Evolutionary conservation across 768 basidiomycete genomes (phyloP).

Genomic region (Leucogyrophana mollusca): DNA sequence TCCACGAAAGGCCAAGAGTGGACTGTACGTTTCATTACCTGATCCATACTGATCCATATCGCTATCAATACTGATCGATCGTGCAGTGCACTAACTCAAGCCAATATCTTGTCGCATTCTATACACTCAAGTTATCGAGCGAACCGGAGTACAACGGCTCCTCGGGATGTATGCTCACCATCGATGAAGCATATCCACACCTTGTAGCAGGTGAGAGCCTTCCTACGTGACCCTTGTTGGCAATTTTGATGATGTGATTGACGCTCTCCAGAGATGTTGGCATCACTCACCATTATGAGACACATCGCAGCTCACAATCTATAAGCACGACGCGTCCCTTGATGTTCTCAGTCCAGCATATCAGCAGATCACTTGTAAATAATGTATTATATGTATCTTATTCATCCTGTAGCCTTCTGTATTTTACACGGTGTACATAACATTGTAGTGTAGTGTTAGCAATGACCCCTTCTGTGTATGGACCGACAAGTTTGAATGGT

Average conservation of each 20-base stretch:
- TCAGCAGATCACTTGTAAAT: too few relatives aligned
- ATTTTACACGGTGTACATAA: too few relatives aligned
- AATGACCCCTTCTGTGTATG: too few relatives aligned
- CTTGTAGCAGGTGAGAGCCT: constrained; percentile 47
- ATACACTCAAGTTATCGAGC: constrained; percentile 52
- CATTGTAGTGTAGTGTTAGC: too few relatives aligned
- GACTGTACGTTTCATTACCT: constrained; percentile 44
- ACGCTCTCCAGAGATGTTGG: constrained; percentile 50
- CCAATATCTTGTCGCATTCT: constrained; percentile 57
- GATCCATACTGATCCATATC: background rate
- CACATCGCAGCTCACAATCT: constrained; percentile 51
- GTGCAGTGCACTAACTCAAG: constrained; percentile 53
- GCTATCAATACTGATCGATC: constrained; percentile 3
- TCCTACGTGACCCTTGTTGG: constrained; percentile 16
- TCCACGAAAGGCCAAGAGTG: constrained; percentile 55
- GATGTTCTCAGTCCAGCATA: too few relatives aligned
- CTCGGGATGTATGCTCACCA: constrained; percentile 60
- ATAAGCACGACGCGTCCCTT: constrained; percentile 25
- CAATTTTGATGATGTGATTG: constrained; percentile 3
- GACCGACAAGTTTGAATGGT: too few relatives aligned
- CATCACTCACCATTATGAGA: constrained; percentile 62
- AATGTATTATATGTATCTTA: background rate
- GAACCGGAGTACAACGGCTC: constrained; percentile 54
- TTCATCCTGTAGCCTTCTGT: too few relatives aligned
- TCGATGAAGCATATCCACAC: constrained; percentile 58